Base-by-base conservation (phyloP, 441 rosid species). In the Populus hybrid region DNA sequence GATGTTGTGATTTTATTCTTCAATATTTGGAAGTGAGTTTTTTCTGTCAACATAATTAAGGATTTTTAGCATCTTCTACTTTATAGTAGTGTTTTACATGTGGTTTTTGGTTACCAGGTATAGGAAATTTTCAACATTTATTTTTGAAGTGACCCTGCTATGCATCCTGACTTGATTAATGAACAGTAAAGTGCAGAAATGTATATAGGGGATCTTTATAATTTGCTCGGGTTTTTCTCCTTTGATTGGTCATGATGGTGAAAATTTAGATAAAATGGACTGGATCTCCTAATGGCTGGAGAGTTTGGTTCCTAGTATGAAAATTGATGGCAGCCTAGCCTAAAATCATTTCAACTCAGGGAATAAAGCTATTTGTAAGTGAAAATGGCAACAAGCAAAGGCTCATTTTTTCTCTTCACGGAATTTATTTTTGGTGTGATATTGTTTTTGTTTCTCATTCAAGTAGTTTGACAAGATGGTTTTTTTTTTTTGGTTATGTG, bases 401-500 rank as follows among this genome's bases (percentile, higher is more conserved):
- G 57, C 26, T 35, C 16, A 24, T 64, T 10, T 67, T 64, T 57
- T 3, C 66, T 71, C 9, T 50, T 77, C 40, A 0, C 8, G 28
- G 73, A 61, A 76, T 66, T 46, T 65, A 73, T 72, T 77, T 66
- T 72, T 24, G 26, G 21, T 69, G 12, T 67, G 63, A 40, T 59
- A 38, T 59, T 70, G 46, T 18, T 61, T 40, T 16, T n/a, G 2
- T 16, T 36, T 10, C 32, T 6, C 10, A 30, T 23, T 14, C 30
- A 6, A 54, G 5, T 76, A 78, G n/a, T 63, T 71, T 72, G 63
- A 64, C 59, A 57, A 69, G 65, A 73, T 23, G 8, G 4, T 59
- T 46, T 35, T 23, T 69, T 12, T 28, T 66, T 50, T 63, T 73
- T 66, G 84, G 18, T 74, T 72, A 66, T 80, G 57, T 46, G 57